Evolutionary conservation across 768 basidiomycete species (phyloP).

Genomic region (Lactarius quietus): DNA sequence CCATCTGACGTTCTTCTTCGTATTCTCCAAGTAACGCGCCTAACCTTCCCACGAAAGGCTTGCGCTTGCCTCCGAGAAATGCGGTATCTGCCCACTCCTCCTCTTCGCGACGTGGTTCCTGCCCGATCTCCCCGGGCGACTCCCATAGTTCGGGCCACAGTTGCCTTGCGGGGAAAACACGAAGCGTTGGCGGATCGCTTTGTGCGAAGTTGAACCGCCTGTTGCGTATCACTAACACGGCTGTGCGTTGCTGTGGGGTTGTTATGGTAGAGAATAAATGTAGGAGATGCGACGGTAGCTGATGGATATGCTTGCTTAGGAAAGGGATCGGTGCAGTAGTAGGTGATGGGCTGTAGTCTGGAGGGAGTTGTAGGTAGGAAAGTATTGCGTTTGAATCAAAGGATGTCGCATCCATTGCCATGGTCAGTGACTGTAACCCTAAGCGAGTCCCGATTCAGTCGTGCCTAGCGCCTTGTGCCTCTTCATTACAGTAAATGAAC

Average conservation of each 20-base stretch:
- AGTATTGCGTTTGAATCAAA: conserved; percentile 34
- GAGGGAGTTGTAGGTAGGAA: conserved; percentile 54
- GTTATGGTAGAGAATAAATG: conserved; percentile 40
- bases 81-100: conserved; percentile 59
- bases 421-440: not conserved
- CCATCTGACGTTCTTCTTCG: conserved; percentile 74
- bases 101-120: conserved; percentile 61
- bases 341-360: conserved; percentile 60
- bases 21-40: conserved; percentile 63
- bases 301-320: conserved; percentile 51
- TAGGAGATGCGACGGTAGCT: conserved; percentile 67
- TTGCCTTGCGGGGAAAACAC: conserved; percentile 48
- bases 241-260: conserved; percentile 62
- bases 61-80: conserved; percentile 53
- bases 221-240: conserved; percentile 64
- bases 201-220: conserved; percentile 61
- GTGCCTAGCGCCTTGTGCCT: not conserved
- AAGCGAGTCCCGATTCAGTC: not conserved
- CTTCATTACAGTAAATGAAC: not conserved
- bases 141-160: conserved; percentile 70
- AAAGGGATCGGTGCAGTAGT: conserved; percentile 56
- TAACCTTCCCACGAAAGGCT: conserved; percentile 65
- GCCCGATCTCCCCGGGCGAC: conserved; percentile 47
- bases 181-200: conserved; percentile 52
- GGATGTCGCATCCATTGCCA: conserved; percentile 6